A percentile compares a stretch with the other conserved stretches of the same genome.
Conservation (phyloP, 2,329 filamentous ascomycete genomes). For the Monilinia polystroma region DNA sequence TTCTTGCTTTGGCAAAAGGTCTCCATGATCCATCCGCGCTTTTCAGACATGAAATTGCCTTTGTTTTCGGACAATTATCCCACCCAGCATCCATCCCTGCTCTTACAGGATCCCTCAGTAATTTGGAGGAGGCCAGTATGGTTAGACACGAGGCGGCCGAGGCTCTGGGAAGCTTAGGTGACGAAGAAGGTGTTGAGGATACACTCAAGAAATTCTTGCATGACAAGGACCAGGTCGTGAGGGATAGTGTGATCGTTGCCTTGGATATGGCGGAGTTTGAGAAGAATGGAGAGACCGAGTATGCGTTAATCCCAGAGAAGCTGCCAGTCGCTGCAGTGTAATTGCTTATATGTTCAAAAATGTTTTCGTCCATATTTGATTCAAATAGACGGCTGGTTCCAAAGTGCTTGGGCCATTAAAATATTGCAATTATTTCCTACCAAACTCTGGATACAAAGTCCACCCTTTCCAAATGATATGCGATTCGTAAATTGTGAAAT, state of each 20-base stretch:
- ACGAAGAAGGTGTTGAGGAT: conserved; percentile 90
- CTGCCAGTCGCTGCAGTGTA: conserved; percentile 29
- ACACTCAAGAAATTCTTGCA: conserved; percentile 79
- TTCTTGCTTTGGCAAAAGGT: conserved; percentile 81
- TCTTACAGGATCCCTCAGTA: conserved; percentile 72
- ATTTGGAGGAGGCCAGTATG: conserved; percentile 87
- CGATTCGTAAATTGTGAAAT: conserved; percentile 12
- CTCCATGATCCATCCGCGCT: conserved; percentile 84
- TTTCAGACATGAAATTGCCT: conserved; percentile 96
- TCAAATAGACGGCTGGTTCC: conserved; percentile 33
- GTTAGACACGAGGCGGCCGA: conserved; percentile 97
- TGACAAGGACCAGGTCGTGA: conserved; percentile 88
- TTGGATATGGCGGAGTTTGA: conserved; percentile 98
- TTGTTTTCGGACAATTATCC: conserved; percentile 94
- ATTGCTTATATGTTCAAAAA: conserved; percentile 4
- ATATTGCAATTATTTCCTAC: conserved; percentile 26
- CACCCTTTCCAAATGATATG: conserved; percentile 8
- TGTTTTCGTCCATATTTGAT: not conserved
- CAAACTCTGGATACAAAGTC: conserved; percentile 3
- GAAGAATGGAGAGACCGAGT: conserved; percentile 82
- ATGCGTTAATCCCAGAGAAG: conserved; percentile 79
- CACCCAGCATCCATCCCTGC: conserved; percentile 97
- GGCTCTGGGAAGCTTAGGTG: conserved; percentile 88
- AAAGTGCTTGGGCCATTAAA: conserved; percentile 40
- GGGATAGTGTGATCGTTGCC: conserved; percentile 91